Percentiles rank a stretch among this genome's conserved stretches.
Evolutionary conservation across 73 alveolate genomes (phyloP).

Genomic region (Paramecium sonneborni): DNA sequence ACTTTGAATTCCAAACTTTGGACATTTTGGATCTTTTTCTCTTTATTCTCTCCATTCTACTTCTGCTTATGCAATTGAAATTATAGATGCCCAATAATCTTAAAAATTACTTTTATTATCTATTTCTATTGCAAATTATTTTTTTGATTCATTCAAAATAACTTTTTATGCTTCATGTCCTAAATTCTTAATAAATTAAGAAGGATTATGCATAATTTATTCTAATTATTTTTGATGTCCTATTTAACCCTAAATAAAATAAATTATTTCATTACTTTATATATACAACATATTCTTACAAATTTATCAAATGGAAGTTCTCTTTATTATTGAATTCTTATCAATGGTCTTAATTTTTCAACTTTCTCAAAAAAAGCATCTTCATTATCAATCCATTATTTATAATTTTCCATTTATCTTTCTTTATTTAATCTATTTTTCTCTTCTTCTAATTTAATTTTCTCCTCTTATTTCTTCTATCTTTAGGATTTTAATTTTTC

Average conservation of each 20-base stretch:
- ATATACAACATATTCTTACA: slow-evolving; percentile 55
- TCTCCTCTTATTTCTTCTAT: slow-evolving; percentile 52
- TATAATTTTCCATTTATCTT: slow-evolving; percentile 56
- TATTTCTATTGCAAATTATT: slow-evolving; percentile 57
- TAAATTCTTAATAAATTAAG: slow-evolving; percentile 37
- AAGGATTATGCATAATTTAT: slow-evolving; percentile 48
- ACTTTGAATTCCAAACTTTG: slow-evolving; percentile 66
- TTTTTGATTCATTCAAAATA: slow-evolving; percentile 47
- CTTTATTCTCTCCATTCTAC: slow-evolving; percentile 72
- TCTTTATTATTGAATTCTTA: slow-evolving; percentile 66
- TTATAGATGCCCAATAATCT: slow-evolving; percentile 68
- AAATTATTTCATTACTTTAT: not conserved
- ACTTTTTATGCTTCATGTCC: slow-evolving; percentile 6
- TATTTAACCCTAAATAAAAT: slow-evolving; percentile 45
- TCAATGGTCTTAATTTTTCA: slow-evolving; percentile 64
- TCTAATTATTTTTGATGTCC: slow-evolving; percentile 55
- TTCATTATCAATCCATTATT: slow-evolving; percentile 64
- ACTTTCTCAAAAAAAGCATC: slow-evolving; percentile 65
- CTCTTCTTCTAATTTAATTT: slow-evolving; percentile 61
- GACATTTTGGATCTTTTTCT: slow-evolving; percentile 66
- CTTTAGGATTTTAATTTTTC: slow-evolving; percentile 43
- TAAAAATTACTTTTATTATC: slow-evolving; percentile 56
- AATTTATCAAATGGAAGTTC: slow-evolving; percentile 68
- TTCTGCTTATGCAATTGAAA: slow-evolving; percentile 66
- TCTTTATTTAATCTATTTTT: slow-evolving; percentile 58